Conservation (phyloP, 176 grass and related monocot species). For the Dendrocalamus sinicus region DNA sequence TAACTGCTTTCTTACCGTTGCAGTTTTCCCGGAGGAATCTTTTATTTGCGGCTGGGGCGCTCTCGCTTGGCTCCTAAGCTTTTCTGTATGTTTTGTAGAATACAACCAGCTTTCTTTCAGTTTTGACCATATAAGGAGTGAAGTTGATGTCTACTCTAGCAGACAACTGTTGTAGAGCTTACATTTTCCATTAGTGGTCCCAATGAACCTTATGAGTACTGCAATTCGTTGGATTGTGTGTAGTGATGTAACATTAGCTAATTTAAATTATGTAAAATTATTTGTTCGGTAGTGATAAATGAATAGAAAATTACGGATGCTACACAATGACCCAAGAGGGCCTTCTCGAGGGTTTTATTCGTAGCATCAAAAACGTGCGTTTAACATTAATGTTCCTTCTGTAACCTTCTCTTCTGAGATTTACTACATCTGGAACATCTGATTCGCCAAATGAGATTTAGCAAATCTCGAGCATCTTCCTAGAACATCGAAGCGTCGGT, state of each 20-base stretch:
- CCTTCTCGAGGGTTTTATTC: not conserved
- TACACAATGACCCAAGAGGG: not conserved
- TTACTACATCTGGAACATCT: not conserved
- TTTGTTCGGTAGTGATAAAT: not conserved
- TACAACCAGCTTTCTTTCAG: constrained; percentile 19
- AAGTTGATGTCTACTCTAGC: not conserved
- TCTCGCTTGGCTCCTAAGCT: constrained; percentile 50
- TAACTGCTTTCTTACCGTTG: constrained; percentile 30
- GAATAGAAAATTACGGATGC: not conserved
- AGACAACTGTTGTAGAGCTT: constrained; percentile 19
- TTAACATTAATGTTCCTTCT: not conserved
- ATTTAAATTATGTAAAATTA: constrained; percentile 29
- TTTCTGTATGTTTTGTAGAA: constrained; percentile 33
- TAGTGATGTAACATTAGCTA: constrained; percentile 33
- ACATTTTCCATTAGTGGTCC: constrained; percentile 23
- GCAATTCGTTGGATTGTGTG: not conserved
- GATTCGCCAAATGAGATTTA: not conserved
- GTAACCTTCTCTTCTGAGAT: not conserved
- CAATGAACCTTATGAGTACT: not conserved
- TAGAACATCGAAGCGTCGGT: not conserved
- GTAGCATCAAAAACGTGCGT: not conserved
- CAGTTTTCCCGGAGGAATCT: constrained; percentile 97
- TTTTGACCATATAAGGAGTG: constrained; percentile 23
- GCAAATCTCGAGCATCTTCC: not conserved
- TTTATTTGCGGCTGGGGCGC: constrained; percentile 80